Evolutionary conservation across 2,329 filamentous ascomycete genomes (phyloP).

Genomic region (Nigrospora osmanthi): DNA sequence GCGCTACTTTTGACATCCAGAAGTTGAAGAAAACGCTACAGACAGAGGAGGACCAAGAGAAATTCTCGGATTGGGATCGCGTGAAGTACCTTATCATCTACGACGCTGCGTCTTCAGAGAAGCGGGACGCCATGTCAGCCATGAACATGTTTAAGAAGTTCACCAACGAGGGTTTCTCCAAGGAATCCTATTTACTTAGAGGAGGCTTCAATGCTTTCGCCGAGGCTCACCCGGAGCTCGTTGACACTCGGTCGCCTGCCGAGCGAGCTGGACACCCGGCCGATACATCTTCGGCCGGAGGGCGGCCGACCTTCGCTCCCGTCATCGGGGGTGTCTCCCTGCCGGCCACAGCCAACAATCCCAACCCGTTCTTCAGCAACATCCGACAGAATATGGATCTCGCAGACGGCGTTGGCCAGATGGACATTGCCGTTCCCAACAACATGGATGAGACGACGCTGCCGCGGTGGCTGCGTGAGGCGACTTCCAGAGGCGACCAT

Average conservation of each 20-base stretch:
- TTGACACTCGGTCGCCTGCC: conserved; percentile 47
- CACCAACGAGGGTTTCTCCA: conserved; percentile 70
- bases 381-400: conserved; percentile 96
- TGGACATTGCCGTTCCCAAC: conserved; percentile 43
- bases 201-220: conserved; percentile 77
- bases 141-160: conserved; percentile 94
- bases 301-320: conserved; percentile 46
- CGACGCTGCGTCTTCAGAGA: conserved; percentile 66
- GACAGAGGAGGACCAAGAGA: conserved; percentile 57
- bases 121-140: conserved; percentile 73
- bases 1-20: conserved; percentile 80
- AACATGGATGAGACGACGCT: conserved; percentile 44
- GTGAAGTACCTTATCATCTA: conserved; percentile 80
- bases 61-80: conserved; percentile 69
- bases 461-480: conserved; percentile 70
- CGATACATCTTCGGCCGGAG: conserved; percentile 34
- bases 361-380: conserved; percentile 90
- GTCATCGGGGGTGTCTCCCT: conserved; percentile 87
- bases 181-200: conserved; percentile 65
- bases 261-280: conserved; percentile 41
- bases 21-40: conserved; percentile 86
- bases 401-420: conserved; percentile 84
- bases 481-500: conserved; percentile 58
- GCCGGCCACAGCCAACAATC: conserved; percentile 58
- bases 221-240: conserved; percentile 52